These are phyloP conservation scores for Fusarium sp. DNA, from an alignment of 2,329 filamentous ascomycete genomes.

Conservation along the genomic window DNA sequence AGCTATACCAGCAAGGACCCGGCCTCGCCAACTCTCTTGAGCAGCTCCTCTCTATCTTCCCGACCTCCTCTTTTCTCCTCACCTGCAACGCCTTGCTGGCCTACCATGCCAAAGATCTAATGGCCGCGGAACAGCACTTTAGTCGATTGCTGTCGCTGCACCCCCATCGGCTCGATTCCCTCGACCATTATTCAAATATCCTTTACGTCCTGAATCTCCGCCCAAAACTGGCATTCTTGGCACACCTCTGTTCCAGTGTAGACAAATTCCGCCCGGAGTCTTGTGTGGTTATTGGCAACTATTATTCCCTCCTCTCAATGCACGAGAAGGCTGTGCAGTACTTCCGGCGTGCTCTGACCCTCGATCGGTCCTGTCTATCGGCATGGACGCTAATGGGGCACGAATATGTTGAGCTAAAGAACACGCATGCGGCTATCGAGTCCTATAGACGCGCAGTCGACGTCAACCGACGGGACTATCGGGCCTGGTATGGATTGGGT, in stretches of 20 bases:
- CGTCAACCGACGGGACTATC: constrained; percentile 95
- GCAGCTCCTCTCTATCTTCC: constrained; percentile 88
- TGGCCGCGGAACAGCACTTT: constrained; percentile 77
- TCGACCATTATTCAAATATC: constrained; percentile 98
- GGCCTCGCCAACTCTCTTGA: constrained; percentile 82
- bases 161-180: constrained; percentile 83
- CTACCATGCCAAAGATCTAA: constrained; percentile 90
- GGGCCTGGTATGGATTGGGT: constrained; percentile 97
- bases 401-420: constrained; percentile 98
- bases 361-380: constrained; percentile 91
- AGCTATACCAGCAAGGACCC: constrained; percentile 89
- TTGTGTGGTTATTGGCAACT: constrained; percentile 97
- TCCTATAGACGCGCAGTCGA: constrained; percentile 96
- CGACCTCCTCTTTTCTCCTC: constrained; percentile 88
- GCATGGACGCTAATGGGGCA: constrained; percentile 99
- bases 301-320: constrained; percentile 93
- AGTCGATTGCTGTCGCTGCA: constrained; percentile 85
- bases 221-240: constrained; percentile 92
- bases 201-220: constrained; percentile 92
- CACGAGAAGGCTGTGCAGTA: constrained; percentile 99
- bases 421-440: constrained; percentile 97
- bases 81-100: constrained; percentile 90
- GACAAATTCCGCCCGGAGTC: constrained; percentile 98
- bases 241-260: constrained; percentile 89
- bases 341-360: constrained; percentile 90